Conservation (phyloP, 331 rosid genomes). For the Quercus lobata region DNA sequence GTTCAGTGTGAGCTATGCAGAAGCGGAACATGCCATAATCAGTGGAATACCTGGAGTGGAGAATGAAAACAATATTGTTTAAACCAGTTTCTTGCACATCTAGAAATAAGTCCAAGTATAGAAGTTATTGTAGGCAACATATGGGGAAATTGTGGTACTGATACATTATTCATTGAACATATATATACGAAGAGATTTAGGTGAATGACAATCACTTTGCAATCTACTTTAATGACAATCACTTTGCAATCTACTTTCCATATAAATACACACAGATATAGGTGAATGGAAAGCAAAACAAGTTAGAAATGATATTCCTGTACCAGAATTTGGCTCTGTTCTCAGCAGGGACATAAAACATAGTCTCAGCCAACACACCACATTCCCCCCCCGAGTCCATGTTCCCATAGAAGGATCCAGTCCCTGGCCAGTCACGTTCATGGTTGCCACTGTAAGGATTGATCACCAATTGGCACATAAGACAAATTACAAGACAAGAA, state of each 20-base stretch:
- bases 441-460: slow-evolving; percentile 75
- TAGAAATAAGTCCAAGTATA: background rate
- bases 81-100: background rate
- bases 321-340: slow-evolving; percentile 88
- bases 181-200: background rate
- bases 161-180: too few species aligned
- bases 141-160: too few species aligned
- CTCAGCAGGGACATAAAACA: slow-evolving; percentile 84
- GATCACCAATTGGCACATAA: slow-evolving; percentile 10
- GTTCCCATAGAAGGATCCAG: slow-evolving; percentile 75
- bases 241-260: background rate
- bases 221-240: too few species aligned
- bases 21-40: slow-evolving; percentile 91
- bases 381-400: slow-evolving; percentile 95
- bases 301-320: background rate
- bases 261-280: too few species aligned
- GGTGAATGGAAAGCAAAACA: background rate
- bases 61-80: background rate
- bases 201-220: background rate
- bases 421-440: slow-evolving; percentile 91
- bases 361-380: slow-evolving; percentile 79
- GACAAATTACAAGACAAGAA: background rate
- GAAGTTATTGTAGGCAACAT: too few species aligned
- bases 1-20: slow-evolving; percentile 88
- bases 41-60: slow-evolving; percentile 64